phyloP scores from a whole-genome alignment of 73 alveolate genomes.

The Paramecium bursaria region DNA sequence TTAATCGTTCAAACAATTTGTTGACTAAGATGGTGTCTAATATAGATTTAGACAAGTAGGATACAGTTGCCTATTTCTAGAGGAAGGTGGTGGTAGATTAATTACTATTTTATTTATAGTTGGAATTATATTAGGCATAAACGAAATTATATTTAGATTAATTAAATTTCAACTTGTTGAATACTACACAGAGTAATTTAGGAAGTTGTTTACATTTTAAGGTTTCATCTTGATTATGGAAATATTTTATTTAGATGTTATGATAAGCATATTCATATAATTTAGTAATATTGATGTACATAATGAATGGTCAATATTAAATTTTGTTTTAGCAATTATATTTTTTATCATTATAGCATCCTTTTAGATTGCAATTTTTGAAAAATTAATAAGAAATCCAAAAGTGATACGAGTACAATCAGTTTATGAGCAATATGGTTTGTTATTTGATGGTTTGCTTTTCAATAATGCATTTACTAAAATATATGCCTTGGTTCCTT shows the following conservation, averaged over 20 bases:
- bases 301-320: background rate
- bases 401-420: background rate
- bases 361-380: background rate
- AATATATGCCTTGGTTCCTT: constrained; percentile 38
- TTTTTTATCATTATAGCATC: background rate
- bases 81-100: constrained; percentile 54
- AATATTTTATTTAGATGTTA: constrained; percentile 46
- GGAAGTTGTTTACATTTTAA: constrained; percentile 26
- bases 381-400: constrained; percentile 27
- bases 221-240: constrained; percentile 20
- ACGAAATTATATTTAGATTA: background rate
- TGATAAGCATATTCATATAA: constrained; percentile 2
- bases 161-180: constrained; percentile 6
- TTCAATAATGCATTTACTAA: constrained; percentile 33
- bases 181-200: constrained; percentile 26
- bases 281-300: background rate
- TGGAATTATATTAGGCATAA: background rate
- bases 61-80: constrained; percentile 13
- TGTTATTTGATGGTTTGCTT: constrained; percentile 33
- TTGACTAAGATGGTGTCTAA: background rate
- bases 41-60: background rate
- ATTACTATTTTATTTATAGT: constrained; percentile 1
- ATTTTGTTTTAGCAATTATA: background rate
- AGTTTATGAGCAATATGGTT: constrained; percentile 49
- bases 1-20: background rate